Evolutionary conservation across 371 early-diverging fungal genomes (phyloP).

Genomic region (Racocetra persica): DNA sequence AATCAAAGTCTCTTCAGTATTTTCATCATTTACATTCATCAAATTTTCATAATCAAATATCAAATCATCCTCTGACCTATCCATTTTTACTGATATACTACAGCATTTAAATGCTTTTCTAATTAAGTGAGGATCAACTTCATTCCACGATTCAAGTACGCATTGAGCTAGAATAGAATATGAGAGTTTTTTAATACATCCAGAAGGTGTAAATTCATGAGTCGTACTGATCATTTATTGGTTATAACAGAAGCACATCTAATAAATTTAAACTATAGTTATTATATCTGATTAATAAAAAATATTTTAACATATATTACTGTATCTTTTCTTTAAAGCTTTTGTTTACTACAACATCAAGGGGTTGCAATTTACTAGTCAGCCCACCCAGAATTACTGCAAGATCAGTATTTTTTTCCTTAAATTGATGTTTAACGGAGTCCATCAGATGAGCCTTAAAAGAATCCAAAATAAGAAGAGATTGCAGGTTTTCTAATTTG

Average conservation of each 20-base stretch:
- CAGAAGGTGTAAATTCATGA: background rate
- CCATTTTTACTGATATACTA: conserved; percentile 16
- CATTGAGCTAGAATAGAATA: background rate
- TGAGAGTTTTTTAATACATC: background rate
- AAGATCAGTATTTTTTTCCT: background rate
- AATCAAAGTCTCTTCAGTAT: no score
- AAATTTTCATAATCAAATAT: background rate
- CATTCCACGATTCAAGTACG: background rate
- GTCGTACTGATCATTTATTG: background rate
- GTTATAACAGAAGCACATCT: background rate
- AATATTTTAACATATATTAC: background rate
- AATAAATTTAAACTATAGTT: background rate
- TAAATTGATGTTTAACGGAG: background rate
- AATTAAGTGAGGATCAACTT: background rate
- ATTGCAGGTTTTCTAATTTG: background rate
- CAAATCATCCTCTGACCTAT: conserved; percentile 27
- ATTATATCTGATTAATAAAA: no score
- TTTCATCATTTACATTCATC: no score
- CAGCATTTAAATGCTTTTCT: conserved; percentile 29
- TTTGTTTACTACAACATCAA: conserved; percentile 18
- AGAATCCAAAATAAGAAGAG: conserved; percentile 11
- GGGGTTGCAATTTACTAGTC: conserved; percentile 5
- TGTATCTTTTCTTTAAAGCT: background rate
- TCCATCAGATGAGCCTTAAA: background rate
- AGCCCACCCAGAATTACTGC: conserved; percentile 8